phyloP scores from a whole-genome alignment of 768 basidiomycete species.

The Pleurotus tuber-regium region DNA sequence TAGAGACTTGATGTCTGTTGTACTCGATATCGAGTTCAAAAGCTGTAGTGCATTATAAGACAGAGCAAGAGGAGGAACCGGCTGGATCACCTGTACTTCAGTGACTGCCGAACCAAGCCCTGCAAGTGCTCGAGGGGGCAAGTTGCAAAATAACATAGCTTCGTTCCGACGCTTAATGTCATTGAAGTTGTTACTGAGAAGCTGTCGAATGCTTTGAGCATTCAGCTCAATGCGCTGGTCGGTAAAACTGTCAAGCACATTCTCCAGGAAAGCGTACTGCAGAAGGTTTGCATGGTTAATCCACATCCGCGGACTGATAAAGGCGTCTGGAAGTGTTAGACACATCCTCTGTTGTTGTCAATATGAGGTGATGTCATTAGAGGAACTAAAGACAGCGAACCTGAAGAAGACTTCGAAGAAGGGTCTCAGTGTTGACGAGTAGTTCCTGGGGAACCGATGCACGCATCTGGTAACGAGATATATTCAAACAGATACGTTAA shows the following conservation, averaged over 20 bases:
- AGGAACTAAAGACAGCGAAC: conserved; percentile 31
- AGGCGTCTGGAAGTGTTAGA: conserved; percentile 69
- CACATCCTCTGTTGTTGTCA: conserved; percentile 52
- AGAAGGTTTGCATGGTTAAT: conserved; percentile 46
- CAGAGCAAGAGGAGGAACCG: neutral
- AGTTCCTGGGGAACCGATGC: conserved; percentile 52
- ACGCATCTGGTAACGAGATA: conserved; percentile 41
- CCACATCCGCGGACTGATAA: conserved; percentile 74
- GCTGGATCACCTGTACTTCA: conserved; percentile 42
- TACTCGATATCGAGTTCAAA: conserved; percentile 72
- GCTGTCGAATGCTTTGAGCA: conserved; percentile 41
- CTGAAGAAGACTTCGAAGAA: conserved; percentile 60
- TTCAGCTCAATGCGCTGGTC: conserved; percentile 37
- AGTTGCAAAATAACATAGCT: conserved; percentile 69
- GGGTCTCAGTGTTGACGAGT: conserved; percentile 48
- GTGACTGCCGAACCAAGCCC: conserved; percentile 59
- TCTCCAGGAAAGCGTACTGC: conserved; percentile 44
- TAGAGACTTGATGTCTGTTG: conserved; percentile 57
- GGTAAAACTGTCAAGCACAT: conserved; percentile 26
- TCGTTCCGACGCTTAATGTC: conserved; percentile 79
- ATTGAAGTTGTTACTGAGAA: conserved; percentile 56
- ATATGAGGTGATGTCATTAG: neutral
- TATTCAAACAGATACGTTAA: neutral
- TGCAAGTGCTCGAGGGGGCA: conserved; percentile 59
- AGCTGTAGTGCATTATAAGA: conserved; percentile 38